Percentiles rank a stretch among this genome's conserved stretches.
Evolutionary conservation across 495 filamentous ascomycete species (phyloP).

Genomic region (Penicillium daleae): DNA sequence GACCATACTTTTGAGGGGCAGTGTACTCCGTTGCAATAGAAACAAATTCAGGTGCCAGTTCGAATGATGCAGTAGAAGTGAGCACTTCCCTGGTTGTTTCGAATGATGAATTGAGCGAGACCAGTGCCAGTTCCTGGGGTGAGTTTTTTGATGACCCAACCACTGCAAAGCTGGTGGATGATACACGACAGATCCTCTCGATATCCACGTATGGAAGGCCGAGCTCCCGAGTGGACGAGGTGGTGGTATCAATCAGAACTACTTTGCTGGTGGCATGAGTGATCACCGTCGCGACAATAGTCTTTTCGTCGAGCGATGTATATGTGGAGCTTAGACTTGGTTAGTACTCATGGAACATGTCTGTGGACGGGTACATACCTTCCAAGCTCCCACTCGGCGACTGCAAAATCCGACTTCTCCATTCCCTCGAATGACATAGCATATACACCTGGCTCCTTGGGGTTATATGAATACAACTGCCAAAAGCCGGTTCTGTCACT

Average conservation of each 20-base stretch:
- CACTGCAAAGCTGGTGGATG: conserved; percentile 26
- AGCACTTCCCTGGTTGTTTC: conserved; percentile 25
- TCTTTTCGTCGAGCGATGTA: conserved; percentile 39
- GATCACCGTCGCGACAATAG: conserved; percentile 37
- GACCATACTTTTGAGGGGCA: conserved; percentile 32
- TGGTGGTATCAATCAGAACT: conserved; percentile 25
- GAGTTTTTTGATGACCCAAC: conserved; percentile 26
- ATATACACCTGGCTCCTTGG: conserved; percentile 8
- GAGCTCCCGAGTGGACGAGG: conserved; percentile 23
- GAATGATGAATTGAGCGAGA: conserved; percentile 18
- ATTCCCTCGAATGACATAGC: conserved; percentile 32
- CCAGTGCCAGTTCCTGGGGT: conserved; percentile 29
- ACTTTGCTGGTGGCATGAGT: conserved; percentile 31
- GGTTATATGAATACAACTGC: conserved; percentile 41
- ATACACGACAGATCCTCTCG: conserved; percentile 24
- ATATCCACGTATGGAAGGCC: conserved; percentile 31
- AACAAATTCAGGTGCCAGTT: conserved; percentile 32
- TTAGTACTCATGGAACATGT: background rate
- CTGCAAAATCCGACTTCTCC: conserved; percentile 45
- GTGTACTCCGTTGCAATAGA: conserved; percentile 35
- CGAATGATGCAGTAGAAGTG: conserved; percentile 29
- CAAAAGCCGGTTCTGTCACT: conserved; percentile 47
- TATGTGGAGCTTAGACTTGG: conserved; percentile 35
- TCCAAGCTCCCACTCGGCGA: conserved; percentile 43
- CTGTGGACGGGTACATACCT: conserved; percentile 25